These are phyloP conservation scores for Pseudogymnoascus sp. DNA, from an alignment of 2,329 filamentous ascomycete species.

Conservation along the genomic window DNA sequence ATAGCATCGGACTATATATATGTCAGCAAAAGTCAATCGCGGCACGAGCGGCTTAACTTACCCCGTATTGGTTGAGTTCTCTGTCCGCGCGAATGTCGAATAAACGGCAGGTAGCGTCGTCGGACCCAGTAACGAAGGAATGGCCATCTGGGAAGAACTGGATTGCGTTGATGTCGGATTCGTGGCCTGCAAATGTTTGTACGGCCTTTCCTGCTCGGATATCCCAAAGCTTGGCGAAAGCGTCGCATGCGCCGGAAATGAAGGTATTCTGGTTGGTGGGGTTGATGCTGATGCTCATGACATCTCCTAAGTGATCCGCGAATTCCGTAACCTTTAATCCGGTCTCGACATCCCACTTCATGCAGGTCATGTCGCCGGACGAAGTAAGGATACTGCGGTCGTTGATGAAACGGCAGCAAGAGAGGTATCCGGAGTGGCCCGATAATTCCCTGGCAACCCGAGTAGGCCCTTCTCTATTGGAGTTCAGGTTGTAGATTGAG, in stretches of 20 bases:
- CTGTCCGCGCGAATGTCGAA: slow-evolving; percentile 97
- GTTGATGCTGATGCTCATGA: slow-evolving; percentile 99
- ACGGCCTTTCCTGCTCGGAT: slow-evolving; percentile 96
- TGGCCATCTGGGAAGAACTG: slow-evolving; percentile 99
- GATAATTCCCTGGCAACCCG: slow-evolving; percentile 92
- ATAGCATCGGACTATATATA: slow-evolving; percentile 78
- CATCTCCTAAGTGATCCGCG: slow-evolving; percentile 93
- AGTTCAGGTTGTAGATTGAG: slow-evolving; percentile 98
- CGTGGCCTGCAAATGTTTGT: slow-evolving; percentile 96
- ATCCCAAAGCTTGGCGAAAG: slow-evolving; percentile 98
- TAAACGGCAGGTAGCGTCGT: slow-evolving; percentile 92
- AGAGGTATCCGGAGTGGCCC: slow-evolving; percentile 93
- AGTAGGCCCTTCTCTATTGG: slow-evolving; percentile 88
- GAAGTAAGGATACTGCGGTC: slow-evolving; percentile 96
- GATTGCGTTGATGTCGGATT: slow-evolving; percentile 98
- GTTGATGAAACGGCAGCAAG: slow-evolving; percentile 98
- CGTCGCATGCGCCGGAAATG: slow-evolving; percentile 97
- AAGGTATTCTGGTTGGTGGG: slow-evolving; percentile 99
- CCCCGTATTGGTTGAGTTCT: slow-evolving; percentile 60
- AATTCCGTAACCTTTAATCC: slow-evolving; percentile 97
- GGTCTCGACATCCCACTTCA: slow-evolving; percentile 99
- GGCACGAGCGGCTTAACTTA: slow-evolving; percentile 33
- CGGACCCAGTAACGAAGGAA: slow-evolving; percentile 94
- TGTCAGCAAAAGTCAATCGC: slow-evolving; percentile 9
- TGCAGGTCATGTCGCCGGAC: slow-evolving; percentile 98